A percentile compares a stretch with the other conserved stretches of the same genome.
Conservation (phyloP, 768 basidiomycete genomes). For the Mycena amicta region DNA sequence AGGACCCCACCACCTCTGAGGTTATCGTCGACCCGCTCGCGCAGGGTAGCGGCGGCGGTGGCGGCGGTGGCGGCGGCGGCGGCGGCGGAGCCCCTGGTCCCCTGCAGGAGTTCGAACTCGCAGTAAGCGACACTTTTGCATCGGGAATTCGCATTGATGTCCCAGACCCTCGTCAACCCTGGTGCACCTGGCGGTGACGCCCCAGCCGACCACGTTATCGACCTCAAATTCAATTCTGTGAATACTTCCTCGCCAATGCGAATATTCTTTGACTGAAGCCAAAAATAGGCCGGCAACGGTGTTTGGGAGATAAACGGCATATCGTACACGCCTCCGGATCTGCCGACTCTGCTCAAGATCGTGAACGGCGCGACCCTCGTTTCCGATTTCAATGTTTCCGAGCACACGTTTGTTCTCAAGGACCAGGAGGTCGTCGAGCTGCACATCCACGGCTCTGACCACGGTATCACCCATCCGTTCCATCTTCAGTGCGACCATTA, state of each 20-base stretch:
- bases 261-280: neutral
- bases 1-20: conserved; percentile 32
- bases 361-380: conserved; percentile 23
- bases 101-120: conserved; percentile 18
- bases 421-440: conserved; percentile 26
- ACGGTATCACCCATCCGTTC: conserved; percentile 20
- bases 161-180: conserved; percentile 8
- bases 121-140: neutral
- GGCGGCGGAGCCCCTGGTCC: neutral
- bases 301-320: conserved; percentile 27
- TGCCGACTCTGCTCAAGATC: conserved; percentile 29
- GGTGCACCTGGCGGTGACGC: conserved; percentile 15
- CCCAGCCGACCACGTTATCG: conserved; percentile 19
- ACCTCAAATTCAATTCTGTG: conserved; percentile 7
- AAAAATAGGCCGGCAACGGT: conserved; percentile 8
- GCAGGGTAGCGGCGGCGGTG: neutral
- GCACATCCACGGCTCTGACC: conserved; percentile 26
- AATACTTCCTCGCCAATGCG: conserved; percentile 14
- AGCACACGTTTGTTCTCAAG: conserved; percentile 26
- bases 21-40: neutral
- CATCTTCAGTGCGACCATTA: conserved; percentile 16
- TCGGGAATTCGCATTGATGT: neutral
- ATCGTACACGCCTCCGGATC: conserved; percentile 21
- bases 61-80: neutral
- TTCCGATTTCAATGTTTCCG: conserved; percentile 20